Percentiles rank a stretch among this genome's conserved stretches.
phyloP scores from a whole-genome alignment of 768 basidiomycete genomes.

The Russula brevipes region DNA sequence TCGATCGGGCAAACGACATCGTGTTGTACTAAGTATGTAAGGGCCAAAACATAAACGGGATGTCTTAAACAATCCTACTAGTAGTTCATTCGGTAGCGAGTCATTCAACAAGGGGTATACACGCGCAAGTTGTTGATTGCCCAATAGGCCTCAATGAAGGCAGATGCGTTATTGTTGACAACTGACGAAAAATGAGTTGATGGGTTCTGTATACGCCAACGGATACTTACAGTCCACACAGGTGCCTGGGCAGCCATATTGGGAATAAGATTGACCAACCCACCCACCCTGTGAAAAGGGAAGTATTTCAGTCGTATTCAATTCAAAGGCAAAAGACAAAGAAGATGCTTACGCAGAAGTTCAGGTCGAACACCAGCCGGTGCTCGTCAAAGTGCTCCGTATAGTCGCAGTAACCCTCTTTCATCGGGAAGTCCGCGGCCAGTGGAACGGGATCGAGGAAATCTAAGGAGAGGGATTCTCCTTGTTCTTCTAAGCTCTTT shows the following conservation, averaged over 20 bases:
- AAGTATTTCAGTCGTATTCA: background rate
- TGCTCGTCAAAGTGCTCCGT: constrained; percentile 48
- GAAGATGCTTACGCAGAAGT: constrained; percentile 47
- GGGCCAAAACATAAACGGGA: too few species aligned
- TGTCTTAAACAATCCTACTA: too few species aligned
- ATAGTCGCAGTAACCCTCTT: constrained; percentile 44
- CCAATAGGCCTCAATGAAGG: constrained; percentile 67
- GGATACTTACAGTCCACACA: constrained; percentile 46
- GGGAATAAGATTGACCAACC: constrained; percentile 12
- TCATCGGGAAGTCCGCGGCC: constrained; percentile 45
- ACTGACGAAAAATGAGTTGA: constrained; percentile 32
- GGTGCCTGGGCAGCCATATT: constrained; percentile 34
- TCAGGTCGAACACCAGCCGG: constrained; percentile 51
- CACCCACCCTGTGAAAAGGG: constrained; percentile 17
- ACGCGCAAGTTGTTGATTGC: constrained; percentile 56
- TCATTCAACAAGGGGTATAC: too few species aligned
- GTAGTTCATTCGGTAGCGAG: too few species aligned
- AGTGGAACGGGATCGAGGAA: too few species aligned
- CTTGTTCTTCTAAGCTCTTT: too few species aligned
- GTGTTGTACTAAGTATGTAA: too few species aligned
- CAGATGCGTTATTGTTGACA: constrained; percentile 54
- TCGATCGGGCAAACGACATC: too few species aligned
- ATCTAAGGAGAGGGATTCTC: too few species aligned
- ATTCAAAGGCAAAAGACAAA: constrained; percentile 9
- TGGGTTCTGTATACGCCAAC: background rate